phyloP scores from a whole-genome alignment of 495 filamentous ascomycete species.

The Lasiosphaeris hirsuta region DNA sequence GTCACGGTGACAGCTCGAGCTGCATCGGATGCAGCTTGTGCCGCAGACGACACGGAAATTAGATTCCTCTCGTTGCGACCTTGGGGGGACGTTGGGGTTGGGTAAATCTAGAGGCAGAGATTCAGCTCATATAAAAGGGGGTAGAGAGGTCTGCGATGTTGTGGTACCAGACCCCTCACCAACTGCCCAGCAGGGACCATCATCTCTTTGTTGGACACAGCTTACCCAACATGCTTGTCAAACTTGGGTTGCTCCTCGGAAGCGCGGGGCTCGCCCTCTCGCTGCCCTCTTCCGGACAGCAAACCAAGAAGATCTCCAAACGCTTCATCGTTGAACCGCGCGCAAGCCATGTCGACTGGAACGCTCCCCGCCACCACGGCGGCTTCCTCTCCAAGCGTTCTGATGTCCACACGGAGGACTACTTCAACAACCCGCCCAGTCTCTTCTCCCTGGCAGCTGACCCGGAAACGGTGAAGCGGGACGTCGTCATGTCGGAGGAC shows the following conservation, averaged over 20 bases:
- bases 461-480: too few species aligned
- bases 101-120: neutral
- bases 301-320: neutral
- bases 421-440: conserved; percentile 18
- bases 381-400: conserved; percentile 15
- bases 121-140: neutral
- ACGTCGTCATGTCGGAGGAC: neutral
- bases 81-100: neutral
- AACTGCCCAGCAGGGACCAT: too few species aligned
- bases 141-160: neutral
- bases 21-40: conserved; percentile 4
- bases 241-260: neutral
- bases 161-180: too few species aligned
- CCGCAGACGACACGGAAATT: conserved; percentile 2
- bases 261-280: neutral
- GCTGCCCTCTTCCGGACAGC: neutral
- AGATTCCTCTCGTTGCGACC: neutral
- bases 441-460: neutral
- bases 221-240: too few species aligned
- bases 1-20: neutral
- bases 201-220: too few species aligned
- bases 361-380: conserved; percentile 16
- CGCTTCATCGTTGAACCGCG: conserved; percentile 13
- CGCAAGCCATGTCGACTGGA: conserved; percentile 17
- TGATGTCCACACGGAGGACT: conserved; percentile 11